Evolutionary conservation across 345 rosid species (phyloP), one percentile per base, ranked within the genome.

Genomic region (Lepidium sativum): DNA sequence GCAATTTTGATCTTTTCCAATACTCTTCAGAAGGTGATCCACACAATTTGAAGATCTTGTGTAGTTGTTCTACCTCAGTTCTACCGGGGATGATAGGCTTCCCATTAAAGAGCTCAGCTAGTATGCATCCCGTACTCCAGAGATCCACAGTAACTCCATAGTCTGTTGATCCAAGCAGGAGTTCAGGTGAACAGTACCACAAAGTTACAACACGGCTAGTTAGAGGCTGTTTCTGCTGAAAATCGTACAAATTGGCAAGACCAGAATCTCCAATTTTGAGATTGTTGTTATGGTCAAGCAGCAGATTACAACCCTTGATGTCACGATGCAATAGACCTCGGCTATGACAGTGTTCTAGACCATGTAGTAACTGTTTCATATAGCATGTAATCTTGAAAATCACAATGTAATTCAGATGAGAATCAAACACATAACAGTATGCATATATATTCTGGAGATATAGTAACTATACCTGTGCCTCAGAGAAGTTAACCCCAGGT

Each of bases 141-240:
- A 85, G 60, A 71, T 85, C 91, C 6, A 85, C 91, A 33, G 86
- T 65, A 60, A 80, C 78, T 34, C 80, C 88, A 67, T 85, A 85
- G 42, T 77, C 77, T 15, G 86, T 83, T 38, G 88, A 71, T 8
- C 88, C 91, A 14, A 85, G 83, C 60, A 85, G 48, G 25, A 85
- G 88, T 62, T 85, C 91, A 42, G 88, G 91, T 54, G 91, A 83
- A 49, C 88, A 79, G 15, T 83, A 85, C 91, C 91, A 85, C 67
- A 85, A 43, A 40, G 91, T 83, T 43, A 85, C 88, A 7, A 85
- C 91, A 17, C 91, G 88, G 61, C 88, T 85, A 41, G 91, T 85
- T 14, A 83, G 70, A 73, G 84, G 81, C 70, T 85, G 86, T 69
- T 77, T 77, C 58, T 73, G 84, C 29, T 49, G 58, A 13, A 38